Evolutionary conservation across 2,329 filamentous ascomycete genomes (phyloP), one percentile per base, ranked within the genome.

Genomic region (Arthrocladium fulminans): DNA sequence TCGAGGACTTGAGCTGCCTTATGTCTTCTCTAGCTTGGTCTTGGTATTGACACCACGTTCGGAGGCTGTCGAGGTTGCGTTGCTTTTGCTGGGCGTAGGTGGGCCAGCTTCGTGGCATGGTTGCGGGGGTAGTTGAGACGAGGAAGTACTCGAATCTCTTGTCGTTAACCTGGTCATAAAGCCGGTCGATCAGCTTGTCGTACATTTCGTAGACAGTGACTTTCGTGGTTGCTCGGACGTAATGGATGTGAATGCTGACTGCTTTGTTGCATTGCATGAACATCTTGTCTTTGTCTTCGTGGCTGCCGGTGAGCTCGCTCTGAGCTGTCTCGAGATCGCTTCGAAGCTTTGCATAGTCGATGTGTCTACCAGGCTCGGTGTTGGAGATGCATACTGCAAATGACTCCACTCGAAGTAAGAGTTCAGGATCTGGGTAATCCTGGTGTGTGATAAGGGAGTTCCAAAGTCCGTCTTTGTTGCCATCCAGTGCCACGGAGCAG

Each of bases 151-250:
- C 13, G 29, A 47, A 39, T 19, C 30, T 15, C 13, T 15, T 7
- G 34, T 47, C 44, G 6, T 19, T 24, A 2, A 38, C 34, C 12
- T 12, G 27, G 34, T 27, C 17, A 22, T 47, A 38, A 13, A 47
- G 27, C 2, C 34, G 32, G 12, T 38, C 15, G 13, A 47, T 47
- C 9, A 47, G 17, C 22, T 39, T 25, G 8, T 39, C 44, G 32
- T 47, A 47, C 34, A 47, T 10, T 19, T 47, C 44, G 44, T 38
- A 38, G n/a, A 34, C 20, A 5, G 19, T 15, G 10, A 47, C 23
- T 3, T 24, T 38, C 20, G 32, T 15, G 10, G 32, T 38, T 9
- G 32, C 22, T 10, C 29, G 44, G 8, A 47, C 32, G n/a, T 25
- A 47, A 19, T 12, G 5, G 23, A 29, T 13, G 23, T 47, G 32